A percentile compares a stretch with the other conserved stretches of the same genome.
Evolutionary conservation across 2,329 filamentous ascomycete genomes (phyloP).

Genomic region (Monosporascus sp.): DNA sequence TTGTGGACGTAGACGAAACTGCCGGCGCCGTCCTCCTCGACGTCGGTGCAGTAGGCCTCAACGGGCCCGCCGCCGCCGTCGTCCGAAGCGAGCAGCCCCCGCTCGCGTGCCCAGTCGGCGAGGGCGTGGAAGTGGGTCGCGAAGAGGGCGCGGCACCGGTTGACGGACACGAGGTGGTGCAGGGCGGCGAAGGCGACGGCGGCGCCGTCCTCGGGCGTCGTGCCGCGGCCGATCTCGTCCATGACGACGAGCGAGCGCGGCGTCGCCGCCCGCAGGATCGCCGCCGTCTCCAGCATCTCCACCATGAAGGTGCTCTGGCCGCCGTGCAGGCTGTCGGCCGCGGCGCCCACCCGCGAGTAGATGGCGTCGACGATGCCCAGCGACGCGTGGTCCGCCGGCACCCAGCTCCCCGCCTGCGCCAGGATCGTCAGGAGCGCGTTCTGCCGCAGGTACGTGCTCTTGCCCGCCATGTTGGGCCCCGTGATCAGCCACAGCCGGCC

Average conservation of each 20-base stretch:
- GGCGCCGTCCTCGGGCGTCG: conserved; percentile 85
- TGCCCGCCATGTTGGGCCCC: conserved; percentile 97
- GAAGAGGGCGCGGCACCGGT: conserved; percentile 77
- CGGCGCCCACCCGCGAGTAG: conserved; percentile 88
- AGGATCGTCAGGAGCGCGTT: conserved; percentile 93
- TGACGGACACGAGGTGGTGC: conserved; percentile 74
- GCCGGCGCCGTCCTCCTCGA: conserved; percentile 65
- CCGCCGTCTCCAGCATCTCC: conserved; percentile 95
- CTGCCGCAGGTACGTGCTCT: conserved; percentile 92
- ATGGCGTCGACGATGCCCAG: conserved; percentile 93
- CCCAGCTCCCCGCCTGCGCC: conserved; percentile 87
- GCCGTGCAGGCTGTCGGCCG: conserved; percentile 88
- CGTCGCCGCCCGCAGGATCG: conserved; percentile 83
- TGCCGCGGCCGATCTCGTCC: conserved; percentile 95
- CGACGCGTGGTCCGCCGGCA: conserved; percentile 80
- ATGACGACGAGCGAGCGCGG: conserved; percentile 88
- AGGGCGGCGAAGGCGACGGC: conserved; percentile 88
- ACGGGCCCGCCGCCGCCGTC: conserved; percentile 39
- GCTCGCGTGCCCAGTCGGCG: conserved; percentile 66
- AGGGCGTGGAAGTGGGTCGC: conserved; percentile 91
- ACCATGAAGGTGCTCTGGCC: conserved; percentile 99
- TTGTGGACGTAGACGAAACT: conserved; percentile 85
- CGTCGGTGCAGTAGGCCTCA: conserved; percentile 82
- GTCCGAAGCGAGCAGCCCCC: conserved; percentile 31
- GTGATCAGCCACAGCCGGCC: conserved; percentile 64